Evolutionary conservation across 768 basidiomycete genomes (phyloP), one percentile per base, ranked within the genome.

Genomic region (Paxillus rubicundulus): DNA sequence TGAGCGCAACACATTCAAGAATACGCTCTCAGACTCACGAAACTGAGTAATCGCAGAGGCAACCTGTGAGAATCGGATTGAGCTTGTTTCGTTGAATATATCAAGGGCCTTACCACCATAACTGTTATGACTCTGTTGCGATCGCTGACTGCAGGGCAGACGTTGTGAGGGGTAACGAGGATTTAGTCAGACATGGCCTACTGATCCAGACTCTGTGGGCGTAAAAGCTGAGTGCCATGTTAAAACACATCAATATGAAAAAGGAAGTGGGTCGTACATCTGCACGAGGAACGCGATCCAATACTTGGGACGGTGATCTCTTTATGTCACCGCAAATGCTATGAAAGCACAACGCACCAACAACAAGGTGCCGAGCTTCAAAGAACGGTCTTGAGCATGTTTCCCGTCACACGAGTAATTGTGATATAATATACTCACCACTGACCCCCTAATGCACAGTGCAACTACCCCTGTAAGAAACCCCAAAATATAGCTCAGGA

Each of bases 141-240:
- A 42, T 44, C 57, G 5, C 61, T 63, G 21, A 66, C 63, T 65
- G 47, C 13, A 41, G 33, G 21, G 5, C 13, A 32, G n/a, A 28
- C 17, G 6, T 56, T 34, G 32, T 21, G 1, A 37, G 4, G 1
- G 12, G 40, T 10, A 4, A 33, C 20, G n/a, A 2, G 9, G 16
- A 20, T 9, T 20, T n/a, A n/a, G n/a, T n/a, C n/a, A 27, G 3
- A 2, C 12, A 7, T 21, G 13, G 37, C 63, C 40, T 40, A 64
- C 63, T 65, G 55, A 65, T 63, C 61, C 64, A 65, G 24, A 65
- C 56, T 37, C 61, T 62, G 21, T 65, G 64, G 17, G 51, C 50
- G 27, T 65, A 66, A 36, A 65, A 65, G 44, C 64, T 66, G 39
- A 7, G 18, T 14, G 24, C 18, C 2, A 0, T 1, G 14, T 60